Base-by-base conservation (phyloP, 768 basidiomycete genomes). In the Lentinula sp. region DNA sequence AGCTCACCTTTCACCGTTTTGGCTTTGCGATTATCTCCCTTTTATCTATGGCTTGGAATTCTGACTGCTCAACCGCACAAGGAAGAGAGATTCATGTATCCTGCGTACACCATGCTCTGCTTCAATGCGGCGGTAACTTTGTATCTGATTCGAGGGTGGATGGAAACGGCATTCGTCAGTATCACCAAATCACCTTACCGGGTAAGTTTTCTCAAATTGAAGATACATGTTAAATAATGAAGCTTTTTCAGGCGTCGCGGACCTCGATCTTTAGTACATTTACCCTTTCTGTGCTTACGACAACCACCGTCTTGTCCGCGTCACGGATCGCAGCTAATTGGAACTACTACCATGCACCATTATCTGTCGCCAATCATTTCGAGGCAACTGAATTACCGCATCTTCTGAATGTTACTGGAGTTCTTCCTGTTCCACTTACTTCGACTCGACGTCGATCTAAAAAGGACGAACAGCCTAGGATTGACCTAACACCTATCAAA, bases 11-110 rank as follows among this genome's bases (percentile, higher is more conserved):
- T 88, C 67, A 88, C 83, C 1, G 71, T 93, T 49, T 75, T 98
- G 50, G 82, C 80, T 4, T 71, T 96, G 59, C 82, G 95, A 40
- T 78, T 98, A n/a, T 72, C 81, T n/a, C 94, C 94, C 0, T 78
- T 96, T 63, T 98, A 98, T 74, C 65, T 98, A n/a, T 98, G 97
- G 96, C 67, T 88, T 50, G 82, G 73, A 1, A 88, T 97, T 63
- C 75, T 99, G 65, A 86, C 85, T 4, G 65, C 78, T 2, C 96
- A 98, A 74, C 76, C 89, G 1, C 97, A 99, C 74, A 99, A 99
- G 75, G 97, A 99, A 73, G 97, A 99, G 70, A 82, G 97, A n/a
- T 99, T 99, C 76, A 90, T 98, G 86, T 98, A 88, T 73, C 96
- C 97, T 0, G 88, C 84, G 2, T 98, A 96, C 70, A 91, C 93